Base-by-base conservation (phyloP, 257 asterid genomes). In the Rhazya stricta region DNA sequence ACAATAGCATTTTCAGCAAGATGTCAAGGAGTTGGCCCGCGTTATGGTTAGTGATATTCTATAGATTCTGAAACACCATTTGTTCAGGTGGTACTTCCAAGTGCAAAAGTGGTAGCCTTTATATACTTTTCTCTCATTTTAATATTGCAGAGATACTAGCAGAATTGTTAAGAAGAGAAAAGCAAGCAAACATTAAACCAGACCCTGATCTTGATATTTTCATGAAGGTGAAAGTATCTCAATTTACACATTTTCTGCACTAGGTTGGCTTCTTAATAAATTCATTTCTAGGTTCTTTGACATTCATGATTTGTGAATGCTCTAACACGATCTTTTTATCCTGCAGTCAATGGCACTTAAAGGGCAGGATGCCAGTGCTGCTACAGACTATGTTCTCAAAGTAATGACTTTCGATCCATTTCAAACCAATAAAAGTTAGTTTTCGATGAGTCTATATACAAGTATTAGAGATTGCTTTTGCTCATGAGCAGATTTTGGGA, bases 1-100 rank as follows among this genome's bases (percentile, higher is more conserved):
- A 92, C 98, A 18, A 53, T 92, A 74, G 92, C 91, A 21, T 92
- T 92, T 85, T 92, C 97, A 2, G 98, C 97, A 51, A 88, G 97
- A 86, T 92, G 98, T 70, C 98, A 92, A 85, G 98, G 98, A 76
- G 91, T 92, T 67, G 98, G 98, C 32, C 76, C 87, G 65, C 91
- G 96, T 77, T 91, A 90, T 77, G 92, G 98, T 92, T 39, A 29
- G 81, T 75, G 45, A 39, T 13, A 69, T 46, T 37, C 60, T 72
- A 30, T 37, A 13, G 25, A 37, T 41, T 43, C 36, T 43, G 34
- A 0, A 42, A 21, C 37, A 12, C 25, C 6, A 41, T 42, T 23
- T 13, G 25, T 19, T 34, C 19, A 2, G 32, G 69, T 32, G n/a
- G 39, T 63, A 62, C 4, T 34, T 63, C 30, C 7, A 46, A 29